Percentiles rank a stretch among this genome's conserved stretches.
phyloP scores from a whole-genome alignment of 140 eudicot genomes.

The Oenanthe javanica region DNA sequence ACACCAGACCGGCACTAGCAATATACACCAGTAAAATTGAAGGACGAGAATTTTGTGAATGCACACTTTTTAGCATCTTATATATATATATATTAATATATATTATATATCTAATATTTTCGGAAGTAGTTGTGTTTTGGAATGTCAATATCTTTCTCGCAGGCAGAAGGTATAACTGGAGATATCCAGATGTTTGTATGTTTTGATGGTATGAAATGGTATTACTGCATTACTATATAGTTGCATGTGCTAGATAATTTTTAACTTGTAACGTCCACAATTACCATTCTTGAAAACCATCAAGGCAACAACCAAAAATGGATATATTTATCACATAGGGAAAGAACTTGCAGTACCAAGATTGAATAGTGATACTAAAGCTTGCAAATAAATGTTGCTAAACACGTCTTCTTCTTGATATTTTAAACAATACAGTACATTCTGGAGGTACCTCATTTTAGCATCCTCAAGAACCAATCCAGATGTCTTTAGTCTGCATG shows the following conservation, averaged over 20 bases:
- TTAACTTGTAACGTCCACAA: background rate
- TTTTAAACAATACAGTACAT: background rate
- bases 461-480: background rate
- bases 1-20: constrained; percentile 50
- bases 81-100: background rate
- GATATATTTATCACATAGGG: background rate
- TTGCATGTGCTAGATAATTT: background rate
- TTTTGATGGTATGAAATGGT: background rate
- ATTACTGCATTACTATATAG: background rate
- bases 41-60: constrained; percentile 4
- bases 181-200: constrained; percentile 14
- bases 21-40: constrained; percentile 5
- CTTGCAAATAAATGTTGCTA: background rate
- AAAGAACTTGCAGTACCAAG: background rate
- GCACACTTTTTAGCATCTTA: constrained; percentile 9
- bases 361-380: background rate
- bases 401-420: background rate
- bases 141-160: constrained; percentile 3
- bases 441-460: background rate
- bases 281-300: background rate
- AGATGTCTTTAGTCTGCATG: background rate
- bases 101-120: background rate
- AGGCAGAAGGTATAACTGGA: constrained; percentile 26
- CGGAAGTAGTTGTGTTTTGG: constrained; percentile 9
- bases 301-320: too few relatives aligned